Base-by-base conservation (phyloP, 2,329 filamentous ascomycete genomes). In the Penicillium hesseltinei region DNA sequence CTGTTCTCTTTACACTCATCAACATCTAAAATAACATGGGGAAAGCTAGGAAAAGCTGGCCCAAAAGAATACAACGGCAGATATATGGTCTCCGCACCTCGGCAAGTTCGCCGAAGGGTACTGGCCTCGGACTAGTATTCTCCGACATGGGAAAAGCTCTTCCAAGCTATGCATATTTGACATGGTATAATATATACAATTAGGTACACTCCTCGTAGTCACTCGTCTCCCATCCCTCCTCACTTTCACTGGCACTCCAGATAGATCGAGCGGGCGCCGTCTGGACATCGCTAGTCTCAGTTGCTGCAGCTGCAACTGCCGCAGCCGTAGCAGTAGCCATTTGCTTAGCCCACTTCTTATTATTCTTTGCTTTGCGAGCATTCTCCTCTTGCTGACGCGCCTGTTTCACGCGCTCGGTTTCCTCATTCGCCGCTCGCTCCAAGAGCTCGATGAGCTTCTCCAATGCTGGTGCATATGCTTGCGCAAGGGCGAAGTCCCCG, bases 391-490 rank as follows among this genome's bases (percentile, higher is more conserved):
- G 61, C 25, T 65, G 59, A 23, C 62, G 55, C 45, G 62, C 57
- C 36, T 58, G 62, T 38, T 59, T 58, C 36, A 49, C 47, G 9
- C 66, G 65, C 35, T 65, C 66, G 15, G 75, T 64, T 39, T 71
- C 66, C 40, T 72, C 69, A 4, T 27, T 49, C 2, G 66, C 40
- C 4, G 62, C 54, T 31, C 75, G 73, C 51, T 78, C 77, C 42
- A 69, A 53, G 35, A 73, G 61, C n/a, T 75, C 74, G 58, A 84
- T 78, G 54, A 86, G 70, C 64, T 78, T 79, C 57, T 82, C 78
- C 51, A 87, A 64, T 10, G 82, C 83, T 0, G 82, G 82, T 15
- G 81, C 81, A 66, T 82, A 84, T 27, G 80, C 79, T 64, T 86
- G 81, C 59, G 86, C 73, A 61, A 82, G 71, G 23, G 79, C 76